phyloP scores from a whole-genome alignment of 2,329 filamentous ascomycete genomes.

The Ophiostoma himal-ulmi region DNA sequence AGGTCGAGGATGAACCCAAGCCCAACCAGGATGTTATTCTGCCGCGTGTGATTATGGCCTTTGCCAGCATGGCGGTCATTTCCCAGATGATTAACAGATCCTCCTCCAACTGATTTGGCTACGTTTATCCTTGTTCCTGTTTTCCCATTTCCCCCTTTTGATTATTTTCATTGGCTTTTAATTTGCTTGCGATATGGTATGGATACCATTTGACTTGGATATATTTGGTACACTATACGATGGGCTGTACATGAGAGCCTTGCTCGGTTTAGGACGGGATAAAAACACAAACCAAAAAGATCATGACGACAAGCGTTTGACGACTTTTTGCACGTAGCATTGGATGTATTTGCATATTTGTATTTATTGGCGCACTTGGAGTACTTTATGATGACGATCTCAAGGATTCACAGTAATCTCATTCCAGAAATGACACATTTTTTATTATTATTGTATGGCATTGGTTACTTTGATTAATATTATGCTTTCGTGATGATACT shows the following conservation, averaged over 20 bases:
- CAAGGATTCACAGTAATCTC: background rate
- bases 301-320: slow-evolving; percentile 16
- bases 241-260: slow-evolving; percentile 7
- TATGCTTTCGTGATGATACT: background rate
- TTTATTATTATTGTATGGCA: background rate
- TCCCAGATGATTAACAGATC: slow-evolving; percentile 28
- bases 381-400: slow-evolving; percentile 8
- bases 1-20: background rate
- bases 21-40: slow-evolving; percentile 23
- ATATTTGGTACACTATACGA: background rate
- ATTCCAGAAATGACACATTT: background rate
- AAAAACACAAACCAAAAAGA: slow-evolving; percentile 13
- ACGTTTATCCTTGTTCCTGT: no score
- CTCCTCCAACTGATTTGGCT: slow-evolving; percentile 1
- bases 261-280: slow-evolving; percentile 10
- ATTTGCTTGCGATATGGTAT: background rate
- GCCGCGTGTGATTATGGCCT: slow-evolving; percentile 31
- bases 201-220: background rate
- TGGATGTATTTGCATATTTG: slow-evolving; percentile 6
- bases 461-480: background rate
- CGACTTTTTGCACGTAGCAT: background rate
- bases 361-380: slow-evolving; percentile 8
- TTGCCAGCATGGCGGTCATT: slow-evolving; percentile 31
- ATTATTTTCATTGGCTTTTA: background rate
- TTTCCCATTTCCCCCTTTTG: background rate